Evolutionary conservation across 2,329 filamentous ascomycete genomes (phyloP).

Genomic region (Claviceps citrina): DNA sequence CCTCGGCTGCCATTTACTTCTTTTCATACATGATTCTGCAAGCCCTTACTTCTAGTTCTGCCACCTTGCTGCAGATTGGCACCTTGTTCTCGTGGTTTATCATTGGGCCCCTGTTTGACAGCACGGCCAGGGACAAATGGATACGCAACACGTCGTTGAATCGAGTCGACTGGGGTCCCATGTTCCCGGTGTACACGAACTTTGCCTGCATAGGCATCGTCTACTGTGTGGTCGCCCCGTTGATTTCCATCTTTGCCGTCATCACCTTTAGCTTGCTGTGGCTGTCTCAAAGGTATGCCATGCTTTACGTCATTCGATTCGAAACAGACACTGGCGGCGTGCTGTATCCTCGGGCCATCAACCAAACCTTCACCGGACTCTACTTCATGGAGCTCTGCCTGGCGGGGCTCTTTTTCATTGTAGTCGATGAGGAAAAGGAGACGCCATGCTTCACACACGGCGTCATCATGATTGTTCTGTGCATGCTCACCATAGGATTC

Average conservation of each 20-base stretch:
- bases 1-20: slow-evolving; percentile 86
- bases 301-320: slow-evolving; percentile 86
- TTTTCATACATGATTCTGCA: slow-evolving; percentile 98
- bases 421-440: slow-evolving; percentile 37
- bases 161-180: slow-evolving; percentile 74
- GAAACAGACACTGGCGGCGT: slow-evolving; percentile 82
- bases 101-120: slow-evolving; percentile 66
- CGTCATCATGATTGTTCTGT: slow-evolving; percentile 65
- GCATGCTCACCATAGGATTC: slow-evolving; percentile 57
- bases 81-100: slow-evolving; percentile 69
- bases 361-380: slow-evolving; percentile 85
- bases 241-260: slow-evolving; percentile 86
- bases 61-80: slow-evolving; percentile 72
- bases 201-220: slow-evolving; percentile 85
- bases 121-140: slow-evolving; percentile 71
- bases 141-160: slow-evolving; percentile 63
- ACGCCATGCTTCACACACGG: slow-evolving; percentile 59
- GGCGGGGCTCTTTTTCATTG: slow-evolving; percentile 78
- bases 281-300: slow-evolving; percentile 92
- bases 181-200: slow-evolving; percentile 94
- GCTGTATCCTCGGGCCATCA: slow-evolving; percentile 81
- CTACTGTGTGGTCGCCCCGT: slow-evolving; percentile 74
- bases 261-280: slow-evolving; percentile 84
- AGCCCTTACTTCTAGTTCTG: slow-evolving; percentile 77
- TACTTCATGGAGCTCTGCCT: slow-evolving; percentile 91